phyloP scores from a whole-genome alignment of 768 basidiomycete species.

The Neoboletus subvelutipes region DNA sequence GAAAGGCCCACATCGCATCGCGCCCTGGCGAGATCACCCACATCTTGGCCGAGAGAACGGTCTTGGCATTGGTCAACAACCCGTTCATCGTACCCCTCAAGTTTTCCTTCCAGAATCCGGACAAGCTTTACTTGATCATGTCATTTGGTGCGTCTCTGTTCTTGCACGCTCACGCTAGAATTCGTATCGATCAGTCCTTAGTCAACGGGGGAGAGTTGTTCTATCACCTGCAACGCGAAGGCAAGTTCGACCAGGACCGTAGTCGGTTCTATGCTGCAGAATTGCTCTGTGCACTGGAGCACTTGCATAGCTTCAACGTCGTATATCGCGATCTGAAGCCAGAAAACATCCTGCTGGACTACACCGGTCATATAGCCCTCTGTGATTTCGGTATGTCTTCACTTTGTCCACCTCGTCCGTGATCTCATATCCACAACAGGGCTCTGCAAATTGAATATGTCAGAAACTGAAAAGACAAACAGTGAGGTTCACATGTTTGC shows the following conservation, averaged over 20 bases:
- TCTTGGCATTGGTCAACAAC: constrained; percentile 95
- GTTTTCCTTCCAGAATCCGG: constrained; percentile 97
- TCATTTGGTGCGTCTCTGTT: constrained; percentile 69
- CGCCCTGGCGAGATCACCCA: constrained; percentile 97
- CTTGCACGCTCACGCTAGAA: not conserved
- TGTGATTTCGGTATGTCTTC: constrained; percentile 81
- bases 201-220: constrained; percentile 98
- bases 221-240: constrained; percentile 95
- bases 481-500: constrained; percentile 48
- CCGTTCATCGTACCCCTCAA: constrained; percentile 99
- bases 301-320: constrained; percentile 96
- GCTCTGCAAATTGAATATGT: constrained; percentile 96
- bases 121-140: constrained; percentile 97
- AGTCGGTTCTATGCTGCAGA: constrained; percentile 99
- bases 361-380: constrained; percentile 95
- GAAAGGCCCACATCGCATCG: constrained; percentile 96
- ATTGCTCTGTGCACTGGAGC: constrained; percentile 90
- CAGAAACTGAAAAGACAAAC: constrained; percentile 95
- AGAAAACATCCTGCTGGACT: constrained; percentile 96
- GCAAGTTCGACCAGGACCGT: constrained; percentile 90
- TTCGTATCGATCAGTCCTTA: constrained; percentile 26
- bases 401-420: not conserved
- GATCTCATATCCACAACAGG: constrained; percentile 37
- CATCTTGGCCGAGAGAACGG: constrained; percentile 95
- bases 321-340: constrained; percentile 98